A percentile compares a stretch with the other conserved stretches of the same genome.
Conservation (phyloP, 345 rosid species). For the Gossypium raimondii region DNA sequence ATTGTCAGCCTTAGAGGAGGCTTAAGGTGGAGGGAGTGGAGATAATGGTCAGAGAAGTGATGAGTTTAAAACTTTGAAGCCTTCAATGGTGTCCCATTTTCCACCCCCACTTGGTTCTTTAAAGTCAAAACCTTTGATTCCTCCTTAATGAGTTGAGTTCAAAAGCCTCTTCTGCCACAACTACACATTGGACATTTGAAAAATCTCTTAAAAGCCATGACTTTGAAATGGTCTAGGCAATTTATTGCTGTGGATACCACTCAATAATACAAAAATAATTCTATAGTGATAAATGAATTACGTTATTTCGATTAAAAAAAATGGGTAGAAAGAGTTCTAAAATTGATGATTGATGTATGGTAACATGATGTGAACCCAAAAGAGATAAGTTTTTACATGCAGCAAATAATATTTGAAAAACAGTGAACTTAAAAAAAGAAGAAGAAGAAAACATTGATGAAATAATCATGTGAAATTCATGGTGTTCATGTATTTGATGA, state of each 20-base stretch:
- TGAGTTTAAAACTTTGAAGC: not conserved
- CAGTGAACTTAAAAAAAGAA: not conserved
- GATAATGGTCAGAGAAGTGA: not conserved
- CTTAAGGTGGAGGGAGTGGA: not conserved
- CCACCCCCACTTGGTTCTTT: not conserved
- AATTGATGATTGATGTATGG: not conserved
- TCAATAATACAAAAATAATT: not conserved
- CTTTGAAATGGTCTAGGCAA: conserved; percentile 3
- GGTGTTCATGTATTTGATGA: not conserved
- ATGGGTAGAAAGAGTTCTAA: not conserved
- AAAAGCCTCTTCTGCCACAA: not conserved
- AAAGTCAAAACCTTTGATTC: conserved; percentile 9
- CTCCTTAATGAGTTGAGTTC: not conserved
- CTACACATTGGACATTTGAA: not conserved
- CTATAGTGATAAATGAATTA: no score
- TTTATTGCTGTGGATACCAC: not conserved
- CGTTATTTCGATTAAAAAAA: not conserved
- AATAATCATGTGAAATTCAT: conserved; percentile 9
- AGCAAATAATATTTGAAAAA: conserved; percentile 12
- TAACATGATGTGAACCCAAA: no score
- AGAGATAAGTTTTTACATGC: not conserved
- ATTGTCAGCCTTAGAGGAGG: not conserved
- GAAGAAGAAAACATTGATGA: not conserved
- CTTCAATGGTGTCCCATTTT: not conserved
- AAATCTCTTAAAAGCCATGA: not conserved